Evolutionary conservation across 2,329 filamentous ascomycete genomes (phyloP).

Genomic region (Aspergillus floridensis): DNA sequence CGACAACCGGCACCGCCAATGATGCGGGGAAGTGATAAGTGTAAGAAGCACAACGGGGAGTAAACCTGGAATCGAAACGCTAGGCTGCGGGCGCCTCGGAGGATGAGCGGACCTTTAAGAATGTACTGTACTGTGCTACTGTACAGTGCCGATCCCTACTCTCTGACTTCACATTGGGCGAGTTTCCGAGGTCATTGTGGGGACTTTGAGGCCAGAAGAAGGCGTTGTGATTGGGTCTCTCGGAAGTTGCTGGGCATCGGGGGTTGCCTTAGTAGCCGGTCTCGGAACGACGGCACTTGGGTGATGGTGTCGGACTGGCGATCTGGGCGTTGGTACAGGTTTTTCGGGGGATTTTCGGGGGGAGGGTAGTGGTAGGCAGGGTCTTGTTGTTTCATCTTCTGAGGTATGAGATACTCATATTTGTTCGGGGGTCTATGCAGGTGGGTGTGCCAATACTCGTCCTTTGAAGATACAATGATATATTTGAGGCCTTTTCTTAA

Average conservation of each 20-base stretch:
- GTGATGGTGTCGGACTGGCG: neutral
- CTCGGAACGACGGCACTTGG: neutral
- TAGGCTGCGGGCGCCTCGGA: neutral
- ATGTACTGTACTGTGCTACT: neutral
- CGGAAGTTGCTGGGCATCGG: constrained; percentile 10
- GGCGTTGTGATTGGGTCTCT: constrained; percentile 17
- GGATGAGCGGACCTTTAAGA: neutral
- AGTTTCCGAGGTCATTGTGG: constrained; percentile 11
- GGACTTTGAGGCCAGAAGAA: neutral
- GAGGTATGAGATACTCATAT: too few species aligned
- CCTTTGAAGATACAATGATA: too few species aligned
- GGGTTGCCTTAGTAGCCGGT: neutral
- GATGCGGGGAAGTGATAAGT: neutral
- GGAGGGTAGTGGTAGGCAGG: too few species aligned
- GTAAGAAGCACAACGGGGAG: neutral
- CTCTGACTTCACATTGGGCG: constrained; percentile 5
- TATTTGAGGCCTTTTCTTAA: too few species aligned
- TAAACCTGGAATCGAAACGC: too few species aligned
- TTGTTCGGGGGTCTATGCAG: too few species aligned
- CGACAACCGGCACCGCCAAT: too few species aligned
- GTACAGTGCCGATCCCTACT: too few species aligned
- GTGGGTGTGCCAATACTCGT: too few species aligned
- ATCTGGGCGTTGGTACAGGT: too few species aligned
- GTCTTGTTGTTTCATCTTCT: too few species aligned
- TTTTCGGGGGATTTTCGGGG: too few species aligned